Base-by-base conservation (phyloP, 805 yeast genomes). In the Candida sakaeoensis region DNA sequence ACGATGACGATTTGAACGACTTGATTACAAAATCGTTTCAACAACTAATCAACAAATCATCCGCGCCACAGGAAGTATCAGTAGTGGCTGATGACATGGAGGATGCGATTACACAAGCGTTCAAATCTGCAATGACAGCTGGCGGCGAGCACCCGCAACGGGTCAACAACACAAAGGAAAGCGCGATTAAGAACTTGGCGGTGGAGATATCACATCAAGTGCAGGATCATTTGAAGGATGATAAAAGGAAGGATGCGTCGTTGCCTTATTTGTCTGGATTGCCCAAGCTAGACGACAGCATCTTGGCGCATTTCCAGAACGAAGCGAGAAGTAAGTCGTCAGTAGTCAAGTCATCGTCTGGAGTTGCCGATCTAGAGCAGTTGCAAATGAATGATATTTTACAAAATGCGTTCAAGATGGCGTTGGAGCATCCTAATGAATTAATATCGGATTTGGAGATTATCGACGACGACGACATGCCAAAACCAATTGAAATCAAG, bases 321-420 rank as follows among this genome's bases (percentile, higher is more conserved):
- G 65, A 61, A 37, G 62, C 65, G 36, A n/a, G 37, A 32, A 30
- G 12, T 5, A 31, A 30, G 3, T 6, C 33, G n/a, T 33, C 28
- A n/a, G 47, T 40, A 50, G 41, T 15, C 13, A 19, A 19, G 22
- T 10, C 3, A n/a, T n/a, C n/a, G n/a, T 31, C 15, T 5, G 46
- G 15, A 10, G 74, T 65, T 26, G 75, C 67, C 23, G 78, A 75
- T 19, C 63, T 82, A 43, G 86, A 82, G 50, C 70, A 65, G 39
- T 52, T 63, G 40, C 75, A 71, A 42, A 72, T 84, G 78, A 80
- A 77, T 50, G 83, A 77, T 48, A 84, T 84, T 47, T 73, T 84
- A 70, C 87, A 81, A 47, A 82, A 82, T 60, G 93, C 91, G 1
- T 72, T 84, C 63, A 76, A 77, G 34, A 71, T 85, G 82, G 93